Percentiles rank a stretch among this genome's conserved stretches.
These are phyloP conservation scores for Thielaviopsis punctulata DNA, from an alignment of 2,329 filamentous ascomycete species.

Conservation along the genomic window DNA sequence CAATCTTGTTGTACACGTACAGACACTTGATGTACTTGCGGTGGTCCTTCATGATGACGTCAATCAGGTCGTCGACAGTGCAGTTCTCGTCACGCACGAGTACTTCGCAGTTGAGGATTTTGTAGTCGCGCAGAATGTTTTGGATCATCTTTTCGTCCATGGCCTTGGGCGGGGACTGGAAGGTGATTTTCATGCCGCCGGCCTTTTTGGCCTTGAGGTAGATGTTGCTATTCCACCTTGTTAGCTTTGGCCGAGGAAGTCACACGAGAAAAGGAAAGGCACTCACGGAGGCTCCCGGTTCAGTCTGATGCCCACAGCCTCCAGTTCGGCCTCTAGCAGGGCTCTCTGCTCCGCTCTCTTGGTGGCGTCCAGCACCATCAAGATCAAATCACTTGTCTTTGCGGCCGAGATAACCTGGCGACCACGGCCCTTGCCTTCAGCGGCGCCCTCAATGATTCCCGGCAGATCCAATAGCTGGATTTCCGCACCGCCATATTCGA, in stretches of 20 bases:
- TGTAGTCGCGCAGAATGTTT: constrained; percentile 96
- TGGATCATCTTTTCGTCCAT: constrained; percentile 96
- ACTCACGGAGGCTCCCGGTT: constrained; percentile 79
- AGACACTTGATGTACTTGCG: constrained; percentile 89
- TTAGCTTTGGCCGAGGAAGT: background rate
- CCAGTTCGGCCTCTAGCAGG: constrained; percentile 76
- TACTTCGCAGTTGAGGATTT: constrained; percentile 94
- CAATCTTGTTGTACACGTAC: constrained; percentile 99
- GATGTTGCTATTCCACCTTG: constrained; percentile 51
- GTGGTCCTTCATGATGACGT: constrained; percentile 98
- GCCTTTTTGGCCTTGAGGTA: constrained; percentile 93
- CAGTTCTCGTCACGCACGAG: constrained; percentile 86
- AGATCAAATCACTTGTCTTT: constrained; percentile 91
- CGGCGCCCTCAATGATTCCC: constrained; percentile 92
- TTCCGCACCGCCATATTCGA: constrained; percentile 94
- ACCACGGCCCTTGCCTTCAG: constrained; percentile 89
- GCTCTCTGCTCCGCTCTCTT: constrained; percentile 89
- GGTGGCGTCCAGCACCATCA: constrained; percentile 94
- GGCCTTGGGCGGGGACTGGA: constrained; percentile 72
- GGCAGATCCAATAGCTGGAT: constrained; percentile 96
- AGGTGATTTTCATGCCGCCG: constrained; percentile 97
- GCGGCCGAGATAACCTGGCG: constrained; percentile 94
- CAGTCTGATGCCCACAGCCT: constrained; percentile 84
- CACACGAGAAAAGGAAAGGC: background rate
- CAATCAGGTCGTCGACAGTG: constrained; percentile 96